Evolutionary conservation across 176 grass and related monocot genomes (phyloP).

Genomic region (Oryza nivara): DNA sequence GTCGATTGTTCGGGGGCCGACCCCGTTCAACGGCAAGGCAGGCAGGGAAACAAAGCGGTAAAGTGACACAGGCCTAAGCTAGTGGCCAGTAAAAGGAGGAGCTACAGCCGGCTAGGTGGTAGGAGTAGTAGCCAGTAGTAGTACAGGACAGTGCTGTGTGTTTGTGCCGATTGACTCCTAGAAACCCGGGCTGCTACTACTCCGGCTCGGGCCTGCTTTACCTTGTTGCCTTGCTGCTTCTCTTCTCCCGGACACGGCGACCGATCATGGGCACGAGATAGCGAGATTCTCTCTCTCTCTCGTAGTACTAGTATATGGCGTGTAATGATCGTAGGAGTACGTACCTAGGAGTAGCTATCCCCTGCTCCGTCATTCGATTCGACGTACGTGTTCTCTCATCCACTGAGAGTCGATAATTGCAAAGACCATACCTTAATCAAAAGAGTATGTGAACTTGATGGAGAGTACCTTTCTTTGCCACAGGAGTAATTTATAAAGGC

Average conservation of each 20-base stretch:
- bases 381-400: neutral
- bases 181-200: conserved; percentile 51
- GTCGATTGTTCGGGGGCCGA: conserved; percentile 37
- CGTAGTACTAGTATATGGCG: too few species aligned
- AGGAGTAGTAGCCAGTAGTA: neutral
- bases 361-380: conserved; percentile 8
- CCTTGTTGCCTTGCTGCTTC: conserved; percentile 33
- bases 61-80: conserved; percentile 16
- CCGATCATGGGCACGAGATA: conserved; percentile 27
- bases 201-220: neutral
- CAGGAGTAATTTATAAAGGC: too few species aligned
- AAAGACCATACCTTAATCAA: neutral
- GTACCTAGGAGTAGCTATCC: neutral
- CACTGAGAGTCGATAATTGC: neutral
- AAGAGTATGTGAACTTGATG: too few species aligned
- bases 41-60: conserved; percentile 38
- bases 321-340: neutral
- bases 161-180: conserved; percentile 54
- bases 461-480: neutral
- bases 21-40: conserved; percentile 35
- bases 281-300: conserved; percentile 35
- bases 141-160: neutral
- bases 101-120: neutral
- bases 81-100: neutral
- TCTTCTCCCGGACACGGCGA: conserved; percentile 46